Percentiles rank a stretch among this genome's conserved stretches.
phyloP scores from a whole-genome alignment of 2,329 filamentous ascomycete species.

The Xylariomycetidae sp. region DNA sequence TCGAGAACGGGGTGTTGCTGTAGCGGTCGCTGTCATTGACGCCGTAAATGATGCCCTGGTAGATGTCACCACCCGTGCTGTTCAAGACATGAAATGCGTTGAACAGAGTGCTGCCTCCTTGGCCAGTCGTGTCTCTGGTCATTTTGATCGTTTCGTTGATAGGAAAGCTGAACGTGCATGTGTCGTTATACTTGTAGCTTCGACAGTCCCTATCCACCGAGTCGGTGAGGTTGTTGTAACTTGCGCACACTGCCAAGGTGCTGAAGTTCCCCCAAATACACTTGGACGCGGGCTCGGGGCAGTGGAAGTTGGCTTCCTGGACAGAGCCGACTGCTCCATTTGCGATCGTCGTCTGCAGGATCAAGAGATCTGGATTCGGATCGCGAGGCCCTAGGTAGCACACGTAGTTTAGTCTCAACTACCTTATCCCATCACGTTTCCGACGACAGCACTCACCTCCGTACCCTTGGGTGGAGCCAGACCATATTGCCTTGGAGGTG shows the following conservation, averaged over 20 bases:
- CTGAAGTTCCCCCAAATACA: constrained; percentile 13
- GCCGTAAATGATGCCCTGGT: no score
- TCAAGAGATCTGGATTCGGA: constrained; percentile 9
- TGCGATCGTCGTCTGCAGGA: constrained; percentile 8
- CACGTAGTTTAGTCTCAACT: no score
- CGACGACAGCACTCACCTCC: not conserved
- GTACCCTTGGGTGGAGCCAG: not conserved
- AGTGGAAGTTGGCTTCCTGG: constrained; percentile 7
- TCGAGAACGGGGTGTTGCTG: no score
- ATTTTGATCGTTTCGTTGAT: no score
- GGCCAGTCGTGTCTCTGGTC: no score
- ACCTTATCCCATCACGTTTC: no score
- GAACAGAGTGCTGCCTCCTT: no score
- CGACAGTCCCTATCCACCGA: not conserved
- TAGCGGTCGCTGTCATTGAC: no score
- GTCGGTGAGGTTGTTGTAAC: constrained; percentile 9
- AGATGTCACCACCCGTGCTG: no score
- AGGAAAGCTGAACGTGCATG: no score
- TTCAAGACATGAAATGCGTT: no score
- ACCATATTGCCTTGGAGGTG: constrained; percentile 2
- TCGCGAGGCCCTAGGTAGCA: no score
- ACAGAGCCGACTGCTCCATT: constrained; percentile 9
- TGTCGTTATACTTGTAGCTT: not conserved
- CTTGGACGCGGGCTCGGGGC: constrained; percentile 7
- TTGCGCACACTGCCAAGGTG: constrained; percentile 12